A percentile compares a stretch with the other conserved stretches of the same genome.
phyloP scores from a whole-genome alignment of 345 rosid genomes.

The Pelargonium nanum region DNA sequence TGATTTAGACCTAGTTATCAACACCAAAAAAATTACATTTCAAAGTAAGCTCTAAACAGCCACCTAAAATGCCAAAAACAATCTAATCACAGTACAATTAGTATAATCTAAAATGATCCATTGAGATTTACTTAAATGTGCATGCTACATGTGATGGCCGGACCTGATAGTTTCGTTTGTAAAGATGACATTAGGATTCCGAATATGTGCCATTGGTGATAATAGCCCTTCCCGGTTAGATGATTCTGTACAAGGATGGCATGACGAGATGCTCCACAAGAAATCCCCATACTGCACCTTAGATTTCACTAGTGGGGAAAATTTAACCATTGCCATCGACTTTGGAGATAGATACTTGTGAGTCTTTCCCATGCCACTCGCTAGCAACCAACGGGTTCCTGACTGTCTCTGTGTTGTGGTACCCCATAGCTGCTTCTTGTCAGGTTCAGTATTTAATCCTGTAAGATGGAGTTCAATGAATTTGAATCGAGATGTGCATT shows the following conservation, averaged over 20 bases:
- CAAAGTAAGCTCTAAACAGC: too few species aligned
- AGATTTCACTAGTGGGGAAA: slow-evolving; percentile 17
- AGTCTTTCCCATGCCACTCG: slow-evolving; percentile 41
- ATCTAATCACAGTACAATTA: too few species aligned
- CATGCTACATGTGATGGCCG: slow-evolving; percentile 9
- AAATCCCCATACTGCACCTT: slow-evolving; percentile 16
- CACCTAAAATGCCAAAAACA: too few species aligned
- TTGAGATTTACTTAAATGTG: not conserved
- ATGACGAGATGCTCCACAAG: slow-evolving; percentile 61
- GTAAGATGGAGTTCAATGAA: slow-evolving; percentile 42
- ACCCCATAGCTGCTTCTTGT: slow-evolving; percentile 35
- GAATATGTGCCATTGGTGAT: slow-evolving; percentile 23
- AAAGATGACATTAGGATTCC: slow-evolving; percentile 46
- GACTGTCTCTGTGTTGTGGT: slow-evolving; percentile 41
- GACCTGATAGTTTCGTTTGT: slow-evolving; percentile 17
- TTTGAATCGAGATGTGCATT: slow-evolving; percentile 25
- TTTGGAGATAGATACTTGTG: slow-evolving; percentile 21
- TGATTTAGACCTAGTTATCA: too few species aligned
- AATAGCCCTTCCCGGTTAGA: slow-evolving; percentile 17
- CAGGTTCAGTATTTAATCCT: slow-evolving; percentile 40
- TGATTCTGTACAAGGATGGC: slow-evolving; percentile 14
- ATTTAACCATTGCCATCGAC: slow-evolving; percentile 34
- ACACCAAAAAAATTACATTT: too few species aligned
- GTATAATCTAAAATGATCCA: not conserved
- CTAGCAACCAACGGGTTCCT: slow-evolving; percentile 59